Base-by-base conservation (phyloP, 768 basidiomycete species). In the Suillus brevipes region DNA sequence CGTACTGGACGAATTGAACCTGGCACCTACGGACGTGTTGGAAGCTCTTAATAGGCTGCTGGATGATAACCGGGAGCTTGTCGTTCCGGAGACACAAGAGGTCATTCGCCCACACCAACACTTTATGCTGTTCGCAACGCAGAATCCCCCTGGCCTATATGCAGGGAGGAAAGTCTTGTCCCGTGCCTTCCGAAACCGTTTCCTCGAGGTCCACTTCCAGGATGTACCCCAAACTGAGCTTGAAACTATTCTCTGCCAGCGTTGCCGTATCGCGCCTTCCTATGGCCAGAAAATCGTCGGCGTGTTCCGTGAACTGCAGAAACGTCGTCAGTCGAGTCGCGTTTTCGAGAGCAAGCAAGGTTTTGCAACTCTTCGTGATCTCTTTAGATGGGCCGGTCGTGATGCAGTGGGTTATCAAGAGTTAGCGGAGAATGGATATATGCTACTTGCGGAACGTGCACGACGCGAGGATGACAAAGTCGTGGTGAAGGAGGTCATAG, bases 341-440 rank as follows among this genome's bases (percentile, higher is more conserved):
- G 92, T 99, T 43, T 99, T 99, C 73, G 97, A 99, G 78, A 97
- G 95, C 73, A 98, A 96, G 77, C 92, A 97, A 58, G 91, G 95
- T 1, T 99, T 98, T 73, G 97, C 94, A 0, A 99, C 97, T 1
- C 84, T 99, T 5, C 92, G 97, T 47, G 97, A 99, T 74, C 80
- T 99, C 20, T 99, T 99, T 78, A 88, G 97, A 52, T 99, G 97
- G 97, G 97, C 95, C 8, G 90, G 89, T 5, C 82, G 97, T 64
- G 92, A 93, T 64, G 95, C 95, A 1, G 79, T 92, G 58, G 89
- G 91, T 10, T 94, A 95, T 74, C 93, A 97, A 72, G 90, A 97
- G 71, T 82, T 99, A 62, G 97, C 97, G 0, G 89, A 95, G 69
- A 94, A 98, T 68, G 97, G 97, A 0, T 99, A 95, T 78, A 99